Evolutionary conservation across 352 stramenopile genomes (phyloP).

Genomic region (Phytophthora idaei): DNA sequence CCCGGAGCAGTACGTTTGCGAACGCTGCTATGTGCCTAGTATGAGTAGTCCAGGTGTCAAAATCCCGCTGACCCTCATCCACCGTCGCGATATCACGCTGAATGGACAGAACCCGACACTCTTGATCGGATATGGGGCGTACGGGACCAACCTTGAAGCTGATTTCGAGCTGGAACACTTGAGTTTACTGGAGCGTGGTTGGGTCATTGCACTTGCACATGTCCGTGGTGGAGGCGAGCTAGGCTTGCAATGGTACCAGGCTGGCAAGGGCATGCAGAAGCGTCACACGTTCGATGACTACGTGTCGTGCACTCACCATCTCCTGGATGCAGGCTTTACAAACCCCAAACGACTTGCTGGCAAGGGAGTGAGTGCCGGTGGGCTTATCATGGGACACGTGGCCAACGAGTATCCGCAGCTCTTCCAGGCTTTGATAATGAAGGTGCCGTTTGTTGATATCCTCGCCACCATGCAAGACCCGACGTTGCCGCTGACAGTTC

Average conservation of each 20-base stretch:
- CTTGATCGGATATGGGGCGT: conserved; percentile 89
- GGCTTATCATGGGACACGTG: conserved; percentile 87
- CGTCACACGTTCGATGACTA: conserved; percentile 90
- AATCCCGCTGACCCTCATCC: conserved; percentile 82
- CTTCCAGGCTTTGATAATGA: conserved; percentile 82
- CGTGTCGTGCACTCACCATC: conserved; percentile 60
- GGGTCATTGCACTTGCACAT: conserved; percentile 90
- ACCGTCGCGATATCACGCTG: conserved; percentile 54
- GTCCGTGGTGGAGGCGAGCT: conserved; percentile 90
- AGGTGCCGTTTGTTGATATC: conserved; percentile 92
- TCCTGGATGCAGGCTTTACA: conserved; percentile 73
- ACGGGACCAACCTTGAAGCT: conserved; percentile 86
- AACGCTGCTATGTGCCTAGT: conserved; percentile 52
- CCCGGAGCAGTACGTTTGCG: conserved; percentile 45
- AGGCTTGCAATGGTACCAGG: conserved; percentile 88
- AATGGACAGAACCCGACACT: conserved; percentile 83
- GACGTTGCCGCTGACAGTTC: conserved; percentile 84
- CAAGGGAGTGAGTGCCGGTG: conserved; percentile 87
- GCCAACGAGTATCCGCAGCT: conserved; percentile 81
- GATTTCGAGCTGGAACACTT: conserved; percentile 88
- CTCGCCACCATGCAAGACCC: conserved; percentile 88
- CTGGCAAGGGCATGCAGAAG: conserved; percentile 80
- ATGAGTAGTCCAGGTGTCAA: conserved; percentile 41
- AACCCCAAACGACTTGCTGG: conserved; percentile 62
- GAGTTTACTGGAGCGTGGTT: conserved; percentile 85